Base-by-base conservation (phyloP, 768 basidiomycete genomes). In the Coprinellus aureogranulatus region DNA sequence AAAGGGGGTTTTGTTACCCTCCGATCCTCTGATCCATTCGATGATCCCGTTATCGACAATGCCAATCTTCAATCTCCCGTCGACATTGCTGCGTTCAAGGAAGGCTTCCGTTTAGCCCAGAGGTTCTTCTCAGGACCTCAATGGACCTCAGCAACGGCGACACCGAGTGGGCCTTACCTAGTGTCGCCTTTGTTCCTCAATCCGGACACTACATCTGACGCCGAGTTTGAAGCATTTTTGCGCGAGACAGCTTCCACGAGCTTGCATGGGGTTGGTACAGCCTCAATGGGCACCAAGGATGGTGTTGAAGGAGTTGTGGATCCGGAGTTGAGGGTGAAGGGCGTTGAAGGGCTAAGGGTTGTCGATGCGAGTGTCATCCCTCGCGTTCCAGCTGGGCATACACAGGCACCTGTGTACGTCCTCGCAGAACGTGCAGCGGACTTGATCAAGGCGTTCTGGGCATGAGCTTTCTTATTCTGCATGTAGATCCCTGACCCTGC, bases 281-380 rank as follows among this genome's bases (percentile, higher is more conserved):
- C 74, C 4, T 58, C 59, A 12, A 73, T 76, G 70, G 71, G 71
- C 2, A 58, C 68, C 0, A 51, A 55, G 34, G 54, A 54, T 22
- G 65, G 70, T 0, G 51, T 57, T 3, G 62, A 47, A 20, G 76
- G 75, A 1, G 77, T 76, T 6, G 70, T 77, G 2, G 69, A 76
- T 58, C 68, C 74, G 3, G 66, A 75, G 52, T 61, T 79, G 40
- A 57, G 53, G 26, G 72, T 78, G 8, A 76, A 78, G 56, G 70
- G 70, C 0, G 64, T 66, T 0, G 45, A 40, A 6, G 75, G 72
- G 3, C 53, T 78, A 48, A 65, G 77, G 4, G 61, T 78, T 26
- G 73, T 77, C 5, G 75, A 78, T 62, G 69, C 70, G 4, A 74
- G 72, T 23, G 68, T 68, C 54, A 50, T 72, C 12, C 44, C 44